phyloP scores from a whole-genome alignment of 495 filamentous ascomycete genomes.

The Mytilinidion resinicola region DNA sequence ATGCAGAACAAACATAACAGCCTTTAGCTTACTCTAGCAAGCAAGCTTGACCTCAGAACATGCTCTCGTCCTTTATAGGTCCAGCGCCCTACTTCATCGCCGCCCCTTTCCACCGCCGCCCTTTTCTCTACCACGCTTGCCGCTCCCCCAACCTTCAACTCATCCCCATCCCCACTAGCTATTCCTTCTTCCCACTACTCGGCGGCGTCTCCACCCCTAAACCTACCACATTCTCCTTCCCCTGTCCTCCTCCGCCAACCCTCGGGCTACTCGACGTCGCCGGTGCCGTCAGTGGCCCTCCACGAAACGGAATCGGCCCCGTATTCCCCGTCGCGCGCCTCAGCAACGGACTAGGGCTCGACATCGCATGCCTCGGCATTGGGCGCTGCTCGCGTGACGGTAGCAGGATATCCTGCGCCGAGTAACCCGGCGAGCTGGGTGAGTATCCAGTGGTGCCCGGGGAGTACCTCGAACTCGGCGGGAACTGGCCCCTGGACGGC shows the following conservation, averaged over 20 bases:
- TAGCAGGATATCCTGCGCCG: constrained; percentile 16
- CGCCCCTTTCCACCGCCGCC: no score
- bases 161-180: neutral
- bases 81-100: no score
- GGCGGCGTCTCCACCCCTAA: constrained; percentile 17
- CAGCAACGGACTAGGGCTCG: constrained; percentile 22
- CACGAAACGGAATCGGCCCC: constrained; percentile 2
- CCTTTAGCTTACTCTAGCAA: no score
- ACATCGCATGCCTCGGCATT: neutral
- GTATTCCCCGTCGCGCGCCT: constrained; percentile 20
- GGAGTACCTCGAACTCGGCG: no score
- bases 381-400: constrained; percentile 8
- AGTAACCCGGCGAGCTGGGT: neutral
- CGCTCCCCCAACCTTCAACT: neutral
- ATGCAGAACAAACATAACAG: no score
- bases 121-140: neutral
- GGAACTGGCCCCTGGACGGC: no score
- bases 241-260: constrained; percentile 5
- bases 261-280: constrained; percentile 21
- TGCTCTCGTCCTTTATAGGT: no score
- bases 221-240: neutral
- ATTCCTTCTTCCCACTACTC: constrained; percentile 25
- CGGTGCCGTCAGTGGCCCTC: constrained; percentile 22
- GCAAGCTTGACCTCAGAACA: no score
- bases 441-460: no score